Evolutionary conservation across 2,329 filamentous ascomycete genomes (phyloP).

Genomic region (Colletotrichum sp.): DNA sequence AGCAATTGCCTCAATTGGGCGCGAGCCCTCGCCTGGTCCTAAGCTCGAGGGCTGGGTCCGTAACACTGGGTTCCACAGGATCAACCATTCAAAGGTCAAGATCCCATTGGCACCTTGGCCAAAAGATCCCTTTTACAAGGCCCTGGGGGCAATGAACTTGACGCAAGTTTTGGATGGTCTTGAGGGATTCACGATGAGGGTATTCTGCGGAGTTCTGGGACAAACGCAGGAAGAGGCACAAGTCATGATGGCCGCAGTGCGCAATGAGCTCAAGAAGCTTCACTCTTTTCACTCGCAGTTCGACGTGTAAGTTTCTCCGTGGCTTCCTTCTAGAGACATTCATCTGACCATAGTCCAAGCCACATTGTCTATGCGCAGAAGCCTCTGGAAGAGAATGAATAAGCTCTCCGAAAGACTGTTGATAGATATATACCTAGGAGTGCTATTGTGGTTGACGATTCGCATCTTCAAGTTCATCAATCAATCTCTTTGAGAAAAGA

Average conservation of each 20-base stretch:
- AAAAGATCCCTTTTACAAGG: neutral
- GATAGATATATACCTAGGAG: neutral
- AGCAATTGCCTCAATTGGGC: slow-evolving; percentile 19
- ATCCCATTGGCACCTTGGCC: neutral
- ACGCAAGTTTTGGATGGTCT: slow-evolving; percentile 23
- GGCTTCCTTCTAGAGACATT: rapidly evolving
- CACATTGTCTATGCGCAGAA: slow-evolving; percentile 21
- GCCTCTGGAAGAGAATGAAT: neutral
- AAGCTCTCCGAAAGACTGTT: neutral
- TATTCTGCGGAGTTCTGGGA: slow-evolving; percentile 33
- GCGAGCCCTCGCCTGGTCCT: slow-evolving; percentile 26
- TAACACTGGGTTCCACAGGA: slow-evolving; percentile 38
- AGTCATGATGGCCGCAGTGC: slow-evolving; percentile 29
- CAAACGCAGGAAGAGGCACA: slow-evolving; percentile 30
- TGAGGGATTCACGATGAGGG: slow-evolving; percentile 26
- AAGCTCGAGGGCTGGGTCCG: slow-evolving; percentile 29
- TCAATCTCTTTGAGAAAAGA: neutral
- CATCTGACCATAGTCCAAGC: neutral
- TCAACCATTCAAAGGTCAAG: slow-evolving; percentile 28
- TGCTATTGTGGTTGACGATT: rapidly evolving
- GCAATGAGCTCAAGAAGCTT: slow-evolving; percentile 28
- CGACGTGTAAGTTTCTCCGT: slow-evolving; percentile 20
- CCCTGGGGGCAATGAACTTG: slow-evolving; percentile 20
- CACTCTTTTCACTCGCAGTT: slow-evolving; percentile 13
- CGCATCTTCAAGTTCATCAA: neutral